phyloP scores from a whole-genome alignment of 805 yeast species.

The Brettanomyces bruxellensis region DNA sequence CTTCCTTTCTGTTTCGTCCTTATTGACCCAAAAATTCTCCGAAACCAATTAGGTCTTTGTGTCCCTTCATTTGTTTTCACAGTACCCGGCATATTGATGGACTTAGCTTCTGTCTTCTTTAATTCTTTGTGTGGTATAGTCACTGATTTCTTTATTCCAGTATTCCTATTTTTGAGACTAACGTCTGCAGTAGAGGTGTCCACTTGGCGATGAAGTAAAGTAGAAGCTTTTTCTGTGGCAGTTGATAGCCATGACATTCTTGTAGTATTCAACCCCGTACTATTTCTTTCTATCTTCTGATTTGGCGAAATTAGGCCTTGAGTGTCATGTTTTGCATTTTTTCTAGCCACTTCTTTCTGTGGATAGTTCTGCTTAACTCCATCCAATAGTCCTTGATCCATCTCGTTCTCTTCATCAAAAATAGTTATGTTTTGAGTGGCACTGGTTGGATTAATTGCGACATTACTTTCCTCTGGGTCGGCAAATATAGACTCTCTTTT shows the following conservation, averaged over 20 bases:
- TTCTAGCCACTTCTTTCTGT: too few relatives aligned
- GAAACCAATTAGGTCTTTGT: slow-evolving; percentile 16
- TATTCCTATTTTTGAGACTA: not conserved
- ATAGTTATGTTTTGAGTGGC: slow-evolving; percentile 3
- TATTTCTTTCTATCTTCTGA: too few relatives aligned
- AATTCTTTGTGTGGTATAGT: not conserved
- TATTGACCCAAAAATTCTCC: slow-evolving; percentile 8
- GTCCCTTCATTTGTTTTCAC: not conserved
- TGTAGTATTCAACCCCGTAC: too few relatives aligned
- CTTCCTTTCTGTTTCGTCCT: slow-evolving; percentile 1
- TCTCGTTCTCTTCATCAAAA: slow-evolving; percentile 7
- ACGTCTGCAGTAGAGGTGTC: not conserved
- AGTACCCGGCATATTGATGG: not conserved
- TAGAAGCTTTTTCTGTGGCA: not conserved
- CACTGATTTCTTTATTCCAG: not conserved
- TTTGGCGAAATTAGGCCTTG: too few relatives aligned
- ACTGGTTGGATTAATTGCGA: not conserved
- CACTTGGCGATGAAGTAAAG: not conserved
- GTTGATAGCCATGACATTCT: not conserved
- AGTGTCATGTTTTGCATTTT: too few relatives aligned
- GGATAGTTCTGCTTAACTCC: not conserved
- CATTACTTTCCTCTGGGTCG: slow-evolving; percentile 19
- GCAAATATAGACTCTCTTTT: slow-evolving; percentile 17
- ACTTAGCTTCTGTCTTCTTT: not conserved
- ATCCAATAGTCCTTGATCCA: slow-evolving; percentile 1